A percentile compares a stretch with the other conserved stretches of the same genome.
phyloP scores from a whole-genome alignment of 2,329 filamentous ascomycete species.

The Ilyonectria mors-panacis region DNA sequence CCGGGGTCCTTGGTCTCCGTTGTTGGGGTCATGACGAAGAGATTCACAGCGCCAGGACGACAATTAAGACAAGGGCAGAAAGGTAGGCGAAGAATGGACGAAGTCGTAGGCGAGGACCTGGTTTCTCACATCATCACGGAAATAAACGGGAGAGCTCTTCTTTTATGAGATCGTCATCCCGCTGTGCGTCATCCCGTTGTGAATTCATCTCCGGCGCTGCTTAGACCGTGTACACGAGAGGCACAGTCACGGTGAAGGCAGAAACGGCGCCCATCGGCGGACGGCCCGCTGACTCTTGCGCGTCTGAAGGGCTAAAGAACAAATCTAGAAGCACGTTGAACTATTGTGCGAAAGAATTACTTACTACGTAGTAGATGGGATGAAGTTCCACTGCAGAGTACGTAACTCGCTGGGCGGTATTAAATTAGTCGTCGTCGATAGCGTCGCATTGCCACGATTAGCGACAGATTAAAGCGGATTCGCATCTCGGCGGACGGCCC shows the following conservation, averaged over 20 bases:
- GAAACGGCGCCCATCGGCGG: background rate
- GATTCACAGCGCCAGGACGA: too few relatives aligned
- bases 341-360: background rate
- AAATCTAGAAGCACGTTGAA: background rate
- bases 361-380: background rate
- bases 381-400: background rate
- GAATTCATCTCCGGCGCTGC: background rate
- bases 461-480: background rate
- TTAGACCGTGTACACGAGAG: background rate
- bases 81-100: background rate
- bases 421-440: background rate
- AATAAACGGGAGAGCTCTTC: background rate
- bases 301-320: background rate
- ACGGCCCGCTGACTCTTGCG: background rate
- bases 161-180: background rate
- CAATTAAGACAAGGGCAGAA: background rate
- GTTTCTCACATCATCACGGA: background rate
- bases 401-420: background rate
- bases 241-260: background rate
- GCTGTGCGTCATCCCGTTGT: background rate
- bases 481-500: background rate
- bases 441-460: background rate
- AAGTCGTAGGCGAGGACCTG: background rate
- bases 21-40: background rate
- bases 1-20: background rate